A percentile compares a stretch with the other conserved stretches of the same genome.
These are phyloP conservation scores for Plasmodium falciparum DNA, from an alignment of 169 alveolate genomes.

Conservation along the genomic window DNA sequence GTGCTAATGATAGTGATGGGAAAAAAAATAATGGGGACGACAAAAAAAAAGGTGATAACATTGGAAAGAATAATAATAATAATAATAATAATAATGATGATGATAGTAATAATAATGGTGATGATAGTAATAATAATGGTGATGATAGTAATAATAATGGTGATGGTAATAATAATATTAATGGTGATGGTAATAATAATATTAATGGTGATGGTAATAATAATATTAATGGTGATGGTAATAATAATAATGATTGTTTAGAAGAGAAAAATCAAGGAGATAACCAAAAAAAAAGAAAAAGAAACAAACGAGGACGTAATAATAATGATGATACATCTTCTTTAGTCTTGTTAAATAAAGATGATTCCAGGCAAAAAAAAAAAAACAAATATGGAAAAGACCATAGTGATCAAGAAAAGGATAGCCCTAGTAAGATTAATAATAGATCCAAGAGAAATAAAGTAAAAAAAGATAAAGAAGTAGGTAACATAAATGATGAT, in stretches of 20 bases:
- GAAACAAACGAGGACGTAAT: background rate
- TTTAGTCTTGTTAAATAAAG: too few species aligned
- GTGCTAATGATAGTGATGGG: too few species aligned
- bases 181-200: background rate
- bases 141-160: background rate
- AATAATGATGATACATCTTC: too few species aligned
- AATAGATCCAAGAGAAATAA: background rate
- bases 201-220: background rate
- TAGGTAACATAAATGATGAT: too few species aligned
- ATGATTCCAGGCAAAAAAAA: background rate
- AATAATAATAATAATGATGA: background rate
- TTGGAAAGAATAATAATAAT: background rate
- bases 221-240: background rate
- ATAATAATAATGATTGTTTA: background rate
- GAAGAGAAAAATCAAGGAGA: too few species aligned
- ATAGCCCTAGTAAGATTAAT: background rate
- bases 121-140: background rate
- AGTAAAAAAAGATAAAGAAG: background rate
- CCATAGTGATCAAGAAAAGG: too few species aligned
- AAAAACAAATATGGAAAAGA: background rate
- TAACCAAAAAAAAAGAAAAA: background rate
- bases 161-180: background rate
- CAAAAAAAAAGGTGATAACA: background rate
- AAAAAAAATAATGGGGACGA: too few species aligned
- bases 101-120: background rate